These are phyloP conservation scores for Millerozyma acaciae DNA, from an alignment of 805 yeast genomes.

Conservation along the genomic window DNA sequence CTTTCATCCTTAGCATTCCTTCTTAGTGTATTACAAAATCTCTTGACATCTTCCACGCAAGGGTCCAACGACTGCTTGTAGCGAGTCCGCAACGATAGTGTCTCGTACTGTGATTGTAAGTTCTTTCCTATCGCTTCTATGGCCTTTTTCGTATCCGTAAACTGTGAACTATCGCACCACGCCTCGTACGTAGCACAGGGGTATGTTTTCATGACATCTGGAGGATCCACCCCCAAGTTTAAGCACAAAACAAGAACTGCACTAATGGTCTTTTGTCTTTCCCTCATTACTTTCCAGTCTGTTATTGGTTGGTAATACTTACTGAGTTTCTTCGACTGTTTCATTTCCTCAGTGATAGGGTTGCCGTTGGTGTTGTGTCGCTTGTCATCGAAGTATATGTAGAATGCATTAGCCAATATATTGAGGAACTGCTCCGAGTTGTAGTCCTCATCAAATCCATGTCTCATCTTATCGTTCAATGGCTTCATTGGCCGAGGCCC, in stretches of 20 bases:
- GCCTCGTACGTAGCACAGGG: conserved; percentile 92
- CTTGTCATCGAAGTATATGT: conserved; percentile 85
- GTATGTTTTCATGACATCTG: conserved; percentile 87
- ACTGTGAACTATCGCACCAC: conserved; percentile 84
- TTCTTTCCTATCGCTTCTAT: conserved; percentile 87
- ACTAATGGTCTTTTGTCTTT: conserved; percentile 85
- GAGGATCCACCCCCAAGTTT: conserved; percentile 95
- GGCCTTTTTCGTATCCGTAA: conserved; percentile 84
- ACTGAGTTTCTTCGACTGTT: conserved; percentile 31
- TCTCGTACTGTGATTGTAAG: conserved; percentile 84
- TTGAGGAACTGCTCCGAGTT: conserved; percentile 53
- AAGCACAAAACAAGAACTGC: conserved; percentile 91
- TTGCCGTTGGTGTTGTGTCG: conserved; percentile 88
- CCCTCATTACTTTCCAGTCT: conserved; percentile 91
- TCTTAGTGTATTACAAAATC: conserved; percentile 84
- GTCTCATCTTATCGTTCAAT: conserved; percentile 55
- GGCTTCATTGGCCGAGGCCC: conserved; percentile 42
- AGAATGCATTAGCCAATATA: conserved; percentile 62
- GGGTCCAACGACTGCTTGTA: conserved; percentile 93
- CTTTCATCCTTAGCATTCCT: conserved; percentile 92
- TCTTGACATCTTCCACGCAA: conserved; percentile 89
- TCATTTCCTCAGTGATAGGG: conserved; percentile 60
- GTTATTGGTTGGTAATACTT: conserved; percentile 64
- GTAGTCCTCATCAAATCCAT: conserved; percentile 63
- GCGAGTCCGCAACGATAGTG: conserved; percentile 78